These are phyloP conservation scores for Amanita thiersii DNA, from an alignment of 768 basidiomycete species.

Conservation along the genomic window DNA sequence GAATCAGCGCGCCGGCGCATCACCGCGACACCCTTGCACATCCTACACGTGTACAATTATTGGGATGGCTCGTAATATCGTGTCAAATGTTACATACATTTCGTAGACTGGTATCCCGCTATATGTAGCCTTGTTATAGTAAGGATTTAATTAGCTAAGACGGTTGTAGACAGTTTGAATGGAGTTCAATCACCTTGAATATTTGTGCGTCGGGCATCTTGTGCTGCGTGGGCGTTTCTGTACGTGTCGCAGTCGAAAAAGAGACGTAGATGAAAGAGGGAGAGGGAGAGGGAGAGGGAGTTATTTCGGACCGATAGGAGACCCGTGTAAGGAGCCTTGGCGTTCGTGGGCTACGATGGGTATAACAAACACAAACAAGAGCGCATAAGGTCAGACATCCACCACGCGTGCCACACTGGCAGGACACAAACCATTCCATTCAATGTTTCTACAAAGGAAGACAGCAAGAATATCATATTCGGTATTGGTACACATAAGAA, in stretches of 20 bases:
- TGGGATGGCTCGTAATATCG: constrained; percentile 27
- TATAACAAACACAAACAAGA: too few species aligned
- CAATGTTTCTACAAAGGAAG: too few species aligned
- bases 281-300: not conserved
- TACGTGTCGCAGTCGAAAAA: too few species aligned
- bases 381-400: too few species aligned
- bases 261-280: not conserved
- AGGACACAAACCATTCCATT: too few species aligned
- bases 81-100: constrained; percentile 53
- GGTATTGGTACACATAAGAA: too few species aligned
- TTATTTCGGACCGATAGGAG: not conserved
- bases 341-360: too few species aligned
- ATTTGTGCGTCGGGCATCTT: constrained; percentile 78
- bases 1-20: constrained; percentile 96
- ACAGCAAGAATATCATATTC: too few species aligned
- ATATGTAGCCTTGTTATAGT: constrained; percentile 67
- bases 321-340: constrained; percentile 4
- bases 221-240: too few species aligned
- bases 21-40: constrained; percentile 93
- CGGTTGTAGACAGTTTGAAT: constrained; percentile 15
- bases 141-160: constrained; percentile 12
- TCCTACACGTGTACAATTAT: constrained; percentile 49
- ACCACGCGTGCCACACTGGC: too few species aligned
- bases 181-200: constrained; percentile 58
- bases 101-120: constrained; percentile 91